Percentiles rank a stretch among this genome's conserved stretches.
Evolutionary conservation across 1,139 yeast species (phyloP).

Genomic region (Debaryomyces sp.): DNA sequence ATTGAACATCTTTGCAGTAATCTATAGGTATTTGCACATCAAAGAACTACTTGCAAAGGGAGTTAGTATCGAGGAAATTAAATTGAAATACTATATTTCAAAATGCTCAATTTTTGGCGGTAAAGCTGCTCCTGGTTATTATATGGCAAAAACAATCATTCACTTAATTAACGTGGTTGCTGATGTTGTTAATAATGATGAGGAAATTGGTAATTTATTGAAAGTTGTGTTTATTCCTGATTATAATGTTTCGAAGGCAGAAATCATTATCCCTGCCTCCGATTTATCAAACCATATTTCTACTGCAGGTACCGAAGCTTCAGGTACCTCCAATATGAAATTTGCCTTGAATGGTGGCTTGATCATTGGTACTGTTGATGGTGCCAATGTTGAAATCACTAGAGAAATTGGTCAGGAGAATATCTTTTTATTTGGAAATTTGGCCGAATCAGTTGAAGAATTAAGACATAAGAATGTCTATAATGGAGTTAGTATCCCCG

Average conservation of each 20-base stretch:
- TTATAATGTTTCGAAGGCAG: slow-evolving; percentile 93
- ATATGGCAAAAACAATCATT: slow-evolving; percentile 90
- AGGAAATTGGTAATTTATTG: slow-evolving; percentile 70
- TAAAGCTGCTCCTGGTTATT: slow-evolving; percentile 95
- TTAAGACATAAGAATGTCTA: slow-evolving; percentile 75
- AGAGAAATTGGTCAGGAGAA: slow-evolving; percentile 93
- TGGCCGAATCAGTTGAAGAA: slow-evolving; percentile 87
- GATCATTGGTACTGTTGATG: slow-evolving; percentile 94
- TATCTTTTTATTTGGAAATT: slow-evolving; percentile 87
- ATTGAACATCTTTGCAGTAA: slow-evolving; percentile 85
- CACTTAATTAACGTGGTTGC: slow-evolving; percentile 83
- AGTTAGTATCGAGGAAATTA: slow-evolving; percentile 57
- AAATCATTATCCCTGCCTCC: slow-evolving; percentile 85
- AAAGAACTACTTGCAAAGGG: slow-evolving; percentile 62
- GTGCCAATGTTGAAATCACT: slow-evolving; percentile 94
- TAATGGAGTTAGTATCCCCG: slow-evolving; percentile 58
- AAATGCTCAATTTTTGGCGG: slow-evolving; percentile 89
- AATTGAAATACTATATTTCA: slow-evolving; percentile 61
- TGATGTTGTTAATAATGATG: slow-evolving; percentile 76
- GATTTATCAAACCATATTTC: slow-evolving; percentile 93
- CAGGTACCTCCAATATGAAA: slow-evolving; percentile 96
- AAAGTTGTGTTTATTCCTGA: slow-evolving; percentile 91
- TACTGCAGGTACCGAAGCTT: slow-evolving; percentile 98
- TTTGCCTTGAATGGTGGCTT: slow-evolving; percentile 93
- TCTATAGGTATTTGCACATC: slow-evolving; percentile 77